Base-by-base conservation (phyloP, 2,329 filamentous ascomycete species). In the Lomentospora prolificans region DNA sequence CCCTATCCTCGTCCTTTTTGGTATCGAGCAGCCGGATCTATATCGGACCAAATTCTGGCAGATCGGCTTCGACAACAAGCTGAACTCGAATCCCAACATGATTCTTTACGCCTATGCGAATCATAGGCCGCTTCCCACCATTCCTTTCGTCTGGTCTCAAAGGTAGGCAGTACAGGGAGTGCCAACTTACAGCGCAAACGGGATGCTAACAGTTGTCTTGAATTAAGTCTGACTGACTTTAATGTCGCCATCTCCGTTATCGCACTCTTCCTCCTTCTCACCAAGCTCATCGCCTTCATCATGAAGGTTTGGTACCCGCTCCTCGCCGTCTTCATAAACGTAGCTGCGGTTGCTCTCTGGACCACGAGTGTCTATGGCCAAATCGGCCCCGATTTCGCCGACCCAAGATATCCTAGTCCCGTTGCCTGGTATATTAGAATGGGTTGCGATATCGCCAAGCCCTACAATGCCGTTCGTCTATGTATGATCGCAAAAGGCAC, bases 221-320 rank as follows among this genome's bases (percentile, higher is more conserved):
- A 64, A 58, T 27, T 25, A 52, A 91, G 87, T 56, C 74, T 89
- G 59, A 90, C 87, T 51, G 76, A 85, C 62, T 89, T 81, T 72
- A 90, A 91, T 64, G 81, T 90, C 61, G 85, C 85, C 65, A 85
- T 90, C 61, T 86, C 86, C 36, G 79, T 92, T 61, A 74, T 90
- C 55, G 84, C 82, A 57, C 85, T 88, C 67, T 92, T 92, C 73
- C 76, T 90, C 66, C 78, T 89, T 59, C 77, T 91, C 48, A 74
- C 78, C 67, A 90, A 90, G 73, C 75, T 80, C 60, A 80, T 86
- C 59, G 76, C 80, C 64, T 84, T 80, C 70, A 81, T 89, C 64
- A 82, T 90, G 77, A 82, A 85, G 66, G 72, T 85, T 63, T 89
- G 83, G 76, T 82, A 77, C 61, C 88, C 88, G 4, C 66, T 88